These are phyloP conservation scores for Uronychia setigera DNA, from an alignment of 73 alveolate species.

Conservation along the genomic window DNA sequence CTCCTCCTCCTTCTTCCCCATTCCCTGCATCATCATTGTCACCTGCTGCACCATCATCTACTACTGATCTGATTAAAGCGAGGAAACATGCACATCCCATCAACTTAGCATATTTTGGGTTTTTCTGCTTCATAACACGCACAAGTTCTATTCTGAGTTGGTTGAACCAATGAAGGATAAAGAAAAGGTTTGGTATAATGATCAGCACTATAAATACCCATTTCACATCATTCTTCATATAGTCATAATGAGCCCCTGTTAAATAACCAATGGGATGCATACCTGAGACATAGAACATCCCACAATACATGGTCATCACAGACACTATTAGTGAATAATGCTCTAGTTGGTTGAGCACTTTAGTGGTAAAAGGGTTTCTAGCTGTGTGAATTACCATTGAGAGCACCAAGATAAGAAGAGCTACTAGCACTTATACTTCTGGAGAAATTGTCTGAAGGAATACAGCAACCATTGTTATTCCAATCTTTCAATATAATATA, in stretches of 20 bases:
- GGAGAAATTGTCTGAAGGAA: constrained; percentile 23
- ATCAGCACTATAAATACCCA: constrained; percentile 22
- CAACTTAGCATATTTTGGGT: neutral
- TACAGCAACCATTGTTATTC: constrained; percentile 35
- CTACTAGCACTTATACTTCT: constrained; percentile 38
- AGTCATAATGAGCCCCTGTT: constrained; percentile 25
- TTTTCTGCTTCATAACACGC: neutral
- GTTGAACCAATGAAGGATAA: constrained; percentile 9
- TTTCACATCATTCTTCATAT: constrained; percentile 22
- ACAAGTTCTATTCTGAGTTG: neutral
- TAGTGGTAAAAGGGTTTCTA: constrained; percentile 20
- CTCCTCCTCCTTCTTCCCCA: neutral
- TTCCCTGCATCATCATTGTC: neutral
- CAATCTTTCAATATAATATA: constrained; percentile 47
- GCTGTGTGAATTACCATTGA: constrained; percentile 13
- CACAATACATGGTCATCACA: constrained; percentile 35
- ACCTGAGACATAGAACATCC: constrained; percentile 57
- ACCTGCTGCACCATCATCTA: neutral
- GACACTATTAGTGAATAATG: constrained; percentile 19
- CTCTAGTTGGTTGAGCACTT: constrained; percentile 37
- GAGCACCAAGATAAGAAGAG: constrained; percentile 17
- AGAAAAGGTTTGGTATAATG: constrained; percentile 14
- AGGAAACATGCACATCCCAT: neutral
- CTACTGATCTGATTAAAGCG: neutral
- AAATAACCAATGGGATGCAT: too few species aligned